Evolutionary conservation across 2,329 filamentous ascomycete genomes (phyloP).

Genomic region (Fusarium circinatum): DNA sequence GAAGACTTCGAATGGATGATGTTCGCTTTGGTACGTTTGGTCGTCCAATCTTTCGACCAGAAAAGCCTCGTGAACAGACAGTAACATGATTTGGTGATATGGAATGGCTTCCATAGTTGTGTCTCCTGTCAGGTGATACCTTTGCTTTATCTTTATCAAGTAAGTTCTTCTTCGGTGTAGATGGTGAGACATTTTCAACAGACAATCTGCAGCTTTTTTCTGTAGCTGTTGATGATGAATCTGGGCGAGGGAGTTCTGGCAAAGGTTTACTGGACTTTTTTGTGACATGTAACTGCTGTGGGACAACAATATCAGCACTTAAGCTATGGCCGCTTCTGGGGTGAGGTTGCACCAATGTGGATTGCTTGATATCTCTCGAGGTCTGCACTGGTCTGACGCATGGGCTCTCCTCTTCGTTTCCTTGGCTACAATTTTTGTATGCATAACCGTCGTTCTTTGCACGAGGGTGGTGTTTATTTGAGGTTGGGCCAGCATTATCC

Average conservation of each 20-base stretch:
- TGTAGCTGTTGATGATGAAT: neutral
- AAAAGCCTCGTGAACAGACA: slow-evolving; percentile 44
- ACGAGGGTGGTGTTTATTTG: neutral
- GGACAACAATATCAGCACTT: slow-evolving; percentile 12
- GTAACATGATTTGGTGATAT: slow-evolving; percentile 36
- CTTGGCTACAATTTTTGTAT: neutral
- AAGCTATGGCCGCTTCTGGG: slow-evolving; percentile 32
- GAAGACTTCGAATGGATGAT: slow-evolving; percentile 48
- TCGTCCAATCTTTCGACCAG: slow-evolving; percentile 38
- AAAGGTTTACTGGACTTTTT: slow-evolving; percentile 3
- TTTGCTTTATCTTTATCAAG: neutral
- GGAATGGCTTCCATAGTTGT: neutral
- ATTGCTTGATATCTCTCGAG: slow-evolving; percentile 5
- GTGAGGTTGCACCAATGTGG: neutral
- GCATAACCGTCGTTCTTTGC: neutral
- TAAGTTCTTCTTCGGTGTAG: neutral
- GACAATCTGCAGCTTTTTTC: slow-evolving; percentile 11
- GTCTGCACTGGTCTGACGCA: slow-evolving; percentile 6
- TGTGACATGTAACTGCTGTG: slow-evolving; percentile 1
- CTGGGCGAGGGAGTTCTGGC: slow-evolving; percentile 12
- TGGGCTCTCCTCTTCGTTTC: neutral
- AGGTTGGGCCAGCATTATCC: neutral
- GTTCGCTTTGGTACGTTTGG: slow-evolving; percentile 51
- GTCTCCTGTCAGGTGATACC: neutral
- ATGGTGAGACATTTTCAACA: neutral